These are phyloP conservation scores for Hymenochaete sp. DNA, from an alignment of 1,284 basidiomycete genomes.

Conservation along the genomic window DNA sequence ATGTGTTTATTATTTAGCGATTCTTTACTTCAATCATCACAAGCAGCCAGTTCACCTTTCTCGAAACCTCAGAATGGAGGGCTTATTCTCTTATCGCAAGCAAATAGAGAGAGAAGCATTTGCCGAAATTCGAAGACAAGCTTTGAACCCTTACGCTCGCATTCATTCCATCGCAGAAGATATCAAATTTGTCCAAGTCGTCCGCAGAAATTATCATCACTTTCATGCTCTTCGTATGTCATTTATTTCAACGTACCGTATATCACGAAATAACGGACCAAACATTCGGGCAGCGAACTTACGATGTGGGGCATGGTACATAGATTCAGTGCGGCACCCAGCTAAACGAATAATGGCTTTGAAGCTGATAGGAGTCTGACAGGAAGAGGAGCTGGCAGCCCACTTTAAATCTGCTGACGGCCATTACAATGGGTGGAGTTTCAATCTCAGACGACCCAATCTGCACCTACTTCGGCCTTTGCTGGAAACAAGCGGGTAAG, in stretches of 20 bases:
- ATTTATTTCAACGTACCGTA: slow-evolving; percentile 33
- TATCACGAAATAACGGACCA: slow-evolving; percentile 1
- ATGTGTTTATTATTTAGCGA: too few relatives aligned
- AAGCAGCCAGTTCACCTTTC: too few relatives aligned
- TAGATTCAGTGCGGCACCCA: slow-evolving; percentile 42
- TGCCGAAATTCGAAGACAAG: slow-evolving; percentile 52
- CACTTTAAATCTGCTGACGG: slow-evolving; percentile 99
- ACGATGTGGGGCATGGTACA: slow-evolving; percentile 93
- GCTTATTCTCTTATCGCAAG: slow-evolving; percentile 6
- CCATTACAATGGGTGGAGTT: slow-evolving; percentile 81
- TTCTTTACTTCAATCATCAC: too few relatives aligned
- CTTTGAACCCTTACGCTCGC: slow-evolving; percentile 74
- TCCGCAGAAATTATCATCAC: slow-evolving; percentile 45
- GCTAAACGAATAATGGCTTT: slow-evolving; percentile 20
- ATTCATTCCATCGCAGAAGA: slow-evolving; percentile 81
- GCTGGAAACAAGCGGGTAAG: slow-evolving; percentile 50
- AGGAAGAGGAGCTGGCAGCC: slow-evolving; percentile 41
- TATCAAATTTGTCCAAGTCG: slow-evolving; percentile 54
- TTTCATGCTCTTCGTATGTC: slow-evolving; percentile 18
- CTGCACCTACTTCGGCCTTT: slow-evolving; percentile 67
- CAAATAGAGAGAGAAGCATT: slow-evolving; percentile 26
- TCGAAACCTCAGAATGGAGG: too few relatives aligned
- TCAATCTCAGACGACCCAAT: slow-evolving; percentile 82
- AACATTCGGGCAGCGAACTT: slow-evolving; percentile 61
- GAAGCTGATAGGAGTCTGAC: background rate